Evolutionary conservation across 2,329 filamentous ascomycete genomes (phyloP), one percentile per base, ranked within the genome.

Genomic region (Colletotrichum siamense): DNA sequence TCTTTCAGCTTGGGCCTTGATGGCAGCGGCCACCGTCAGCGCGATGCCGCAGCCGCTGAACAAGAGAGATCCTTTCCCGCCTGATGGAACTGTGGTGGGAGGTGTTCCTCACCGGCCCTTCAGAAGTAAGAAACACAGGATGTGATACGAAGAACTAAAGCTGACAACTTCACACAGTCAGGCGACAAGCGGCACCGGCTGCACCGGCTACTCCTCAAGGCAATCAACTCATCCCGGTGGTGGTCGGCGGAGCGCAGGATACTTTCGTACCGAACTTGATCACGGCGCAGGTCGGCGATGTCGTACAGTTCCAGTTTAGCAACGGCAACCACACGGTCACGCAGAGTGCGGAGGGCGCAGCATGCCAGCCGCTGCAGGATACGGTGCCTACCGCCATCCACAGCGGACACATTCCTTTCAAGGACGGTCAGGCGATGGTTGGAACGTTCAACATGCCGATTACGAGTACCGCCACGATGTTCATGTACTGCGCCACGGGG

Each of bases 401-500:
- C 72, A 86, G 84, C 59, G 86, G 86, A 0, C 85, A 87, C 63
- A 85, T 87, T 12, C 85, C 86, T 0, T 87, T 82, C 34, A 5
- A 80, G 15, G 82, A 79, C 9, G 85, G 84, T 0, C 83, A 86
- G 68, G 81, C 80, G 4, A 83, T 80, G 1, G 86, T 87, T 8
- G 86, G 86, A 0, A 87, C 85, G 2, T 91, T 90, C 79, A 88
- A 85, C 73, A 84, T 91, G 80, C 83, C 84, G 13, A 80, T 91
- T 22, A 85, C 84, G 32, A 85, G 83, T 73, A 83, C 85, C 0
- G 83, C 86, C 3, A 84, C 88, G 8, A 86, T 90, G 74, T 91
- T 88, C 80, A 77, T 89, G 36, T 91, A 90, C 80, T 91, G 89
- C 73, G 87, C 88, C 1, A 86, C 86, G 4, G 85, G 82, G 0